Evolutionary conservation across 202 grass and related monocot species (phyloP).

Genomic region (Dendrocalamus latiflorus): DNA sequence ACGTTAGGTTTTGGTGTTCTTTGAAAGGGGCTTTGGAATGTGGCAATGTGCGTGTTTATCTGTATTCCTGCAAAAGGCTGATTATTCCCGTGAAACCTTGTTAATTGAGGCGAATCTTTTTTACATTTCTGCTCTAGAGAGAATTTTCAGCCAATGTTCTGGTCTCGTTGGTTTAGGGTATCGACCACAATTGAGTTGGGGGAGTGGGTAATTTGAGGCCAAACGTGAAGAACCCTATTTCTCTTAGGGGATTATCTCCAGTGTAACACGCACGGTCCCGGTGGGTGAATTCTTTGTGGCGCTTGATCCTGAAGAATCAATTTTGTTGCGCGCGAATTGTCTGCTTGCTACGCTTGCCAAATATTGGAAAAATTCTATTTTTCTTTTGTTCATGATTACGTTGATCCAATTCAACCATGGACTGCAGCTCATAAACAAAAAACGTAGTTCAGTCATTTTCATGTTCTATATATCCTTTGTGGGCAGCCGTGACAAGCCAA

Average conservation of each 20-base stretch:
- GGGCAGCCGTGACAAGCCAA: not conserved
- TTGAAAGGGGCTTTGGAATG: constrained; percentile 31
- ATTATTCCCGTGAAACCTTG: constrained; percentile 21
- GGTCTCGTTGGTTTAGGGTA: not conserved
- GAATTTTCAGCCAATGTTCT: constrained; percentile 11
- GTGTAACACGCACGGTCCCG: not conserved
- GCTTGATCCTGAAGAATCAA: not conserved
- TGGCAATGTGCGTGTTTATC: constrained; percentile 22
- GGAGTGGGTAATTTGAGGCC: not conserved
- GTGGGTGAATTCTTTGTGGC: not conserved
- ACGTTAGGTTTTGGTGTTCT: constrained; percentile 33
- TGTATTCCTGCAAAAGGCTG: not conserved
- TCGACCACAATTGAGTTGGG: not conserved
- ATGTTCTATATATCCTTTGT: not conserved
- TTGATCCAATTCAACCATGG: not conserved
- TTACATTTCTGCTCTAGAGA: not conserved
- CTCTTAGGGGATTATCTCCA: no score
- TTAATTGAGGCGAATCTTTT: constrained; percentile 22
- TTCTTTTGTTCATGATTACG: not conserved
- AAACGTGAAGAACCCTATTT: not conserved
- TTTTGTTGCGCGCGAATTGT: not conserved
- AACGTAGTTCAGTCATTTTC: not conserved
- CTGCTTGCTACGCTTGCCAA: not conserved
- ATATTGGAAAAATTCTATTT: not conserved
- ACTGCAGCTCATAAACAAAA: not conserved